phyloP scores from a whole-genome alignment of 2,329 filamentous ascomycete genomes.

The Aspergillus tanneri region DNA sequence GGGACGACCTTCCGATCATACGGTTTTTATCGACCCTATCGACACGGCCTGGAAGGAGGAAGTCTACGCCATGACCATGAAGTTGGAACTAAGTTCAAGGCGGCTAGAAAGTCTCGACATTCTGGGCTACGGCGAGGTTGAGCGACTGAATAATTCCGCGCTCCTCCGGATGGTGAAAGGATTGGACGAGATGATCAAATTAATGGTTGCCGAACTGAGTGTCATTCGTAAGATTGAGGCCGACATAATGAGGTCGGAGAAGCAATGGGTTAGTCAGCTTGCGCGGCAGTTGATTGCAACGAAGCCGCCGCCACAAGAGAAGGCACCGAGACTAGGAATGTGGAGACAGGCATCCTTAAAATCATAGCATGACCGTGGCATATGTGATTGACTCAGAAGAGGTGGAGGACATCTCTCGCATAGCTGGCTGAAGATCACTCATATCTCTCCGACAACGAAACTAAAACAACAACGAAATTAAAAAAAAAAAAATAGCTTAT shows the following conservation, averaged over 20 bases:
- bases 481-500: too few relatives aligned
- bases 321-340: conserved; percentile 23
- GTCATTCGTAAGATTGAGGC: conserved; percentile 37
- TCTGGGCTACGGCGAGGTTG: conserved; percentile 27
- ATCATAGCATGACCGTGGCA: conserved; percentile 7
- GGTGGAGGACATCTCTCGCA: neutral
- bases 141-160: conserved; percentile 29
- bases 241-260: conserved; percentile 37
- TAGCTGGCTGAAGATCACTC: too few relatives aligned
- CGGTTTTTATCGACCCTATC: conserved; percentile 38
- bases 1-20: conserved; percentile 11
- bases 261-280: conserved; percentile 31
- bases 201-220: conserved; percentile 41
- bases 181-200: conserved; percentile 30
- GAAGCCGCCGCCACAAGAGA: conserved; percentile 10
- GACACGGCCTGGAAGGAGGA: conserved; percentile 37
- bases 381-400: neutral
- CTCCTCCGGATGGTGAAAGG: conserved; percentile 30
- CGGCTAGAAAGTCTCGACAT: conserved; percentile 41
- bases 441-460: too few relatives aligned
- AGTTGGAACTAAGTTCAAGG: conserved; percentile 36
- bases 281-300: conserved; percentile 26
- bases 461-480: too few relatives aligned
- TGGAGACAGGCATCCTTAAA: conserved; percentile 26
- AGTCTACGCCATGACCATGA: conserved; percentile 28